These are phyloP conservation scores for Aspergillus sp. DNA, from an alignment of 2,329 filamentous ascomycete species.

Conservation along the genomic window DNA sequence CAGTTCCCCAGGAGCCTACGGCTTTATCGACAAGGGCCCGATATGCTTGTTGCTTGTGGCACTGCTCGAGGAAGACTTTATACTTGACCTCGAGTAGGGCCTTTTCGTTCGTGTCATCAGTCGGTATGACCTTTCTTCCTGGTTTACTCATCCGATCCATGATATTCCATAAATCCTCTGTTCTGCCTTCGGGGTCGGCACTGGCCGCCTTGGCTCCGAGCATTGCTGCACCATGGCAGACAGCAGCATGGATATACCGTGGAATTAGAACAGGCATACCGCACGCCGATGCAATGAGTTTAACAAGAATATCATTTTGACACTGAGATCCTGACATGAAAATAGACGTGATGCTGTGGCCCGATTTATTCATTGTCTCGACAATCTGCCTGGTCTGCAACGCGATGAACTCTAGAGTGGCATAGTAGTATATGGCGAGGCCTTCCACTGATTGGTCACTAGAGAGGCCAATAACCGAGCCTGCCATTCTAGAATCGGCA, in stretches of 20 bases:
- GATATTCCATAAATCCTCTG: constrained; percentile 88
- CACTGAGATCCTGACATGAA: constrained; percentile 99
- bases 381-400: constrained; percentile 96
- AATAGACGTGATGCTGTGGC: constrained; percentile 85
- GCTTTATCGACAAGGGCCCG: constrained; percentile 72
- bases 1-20: constrained; percentile 43
- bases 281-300: constrained; percentile 85
- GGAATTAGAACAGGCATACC: constrained; percentile 92
- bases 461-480: constrained; percentile 80
- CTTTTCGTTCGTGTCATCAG: constrained; percentile 70
- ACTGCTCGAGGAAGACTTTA: constrained; percentile 92
- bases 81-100: constrained; percentile 85
- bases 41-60: constrained; percentile 79
- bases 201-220: constrained; percentile 95
- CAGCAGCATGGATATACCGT: constrained; percentile 88
- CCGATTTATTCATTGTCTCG: constrained; percentile 85
- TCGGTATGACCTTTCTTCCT: constrained; percentile 77
- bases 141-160: constrained; percentile 98
- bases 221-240: constrained; percentile 98
- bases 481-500: constrained; percentile 90
- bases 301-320: constrained; percentile 91
- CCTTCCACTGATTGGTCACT: constrained; percentile 85
- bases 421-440: constrained; percentile 89
- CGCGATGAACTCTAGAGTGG: constrained; percentile 96
- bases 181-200: constrained; percentile 71